Conservation (phyloP, 805 yeast genomes). For the Brettanomyces custersianus region DNA sequence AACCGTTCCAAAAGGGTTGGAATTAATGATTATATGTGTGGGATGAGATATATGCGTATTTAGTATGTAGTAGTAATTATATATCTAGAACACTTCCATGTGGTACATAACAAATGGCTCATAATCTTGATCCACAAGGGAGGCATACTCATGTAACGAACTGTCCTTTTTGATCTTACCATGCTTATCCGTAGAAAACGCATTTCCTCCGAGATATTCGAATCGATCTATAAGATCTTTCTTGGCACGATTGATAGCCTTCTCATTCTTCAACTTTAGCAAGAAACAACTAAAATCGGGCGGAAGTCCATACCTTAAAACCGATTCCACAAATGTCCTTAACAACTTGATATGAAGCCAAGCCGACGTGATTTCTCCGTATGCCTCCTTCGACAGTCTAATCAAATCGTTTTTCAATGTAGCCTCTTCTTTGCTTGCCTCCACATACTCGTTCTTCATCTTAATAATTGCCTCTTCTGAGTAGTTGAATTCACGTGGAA, state of each 20-base stretch:
- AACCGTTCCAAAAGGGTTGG: no score
- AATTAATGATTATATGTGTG: no score
- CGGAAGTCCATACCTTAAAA: constrained; percentile 93
- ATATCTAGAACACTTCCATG: constrained; percentile 29
- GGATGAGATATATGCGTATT: no score
- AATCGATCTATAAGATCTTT: constrained; percentile 62
- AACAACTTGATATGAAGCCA: constrained; percentile 89
- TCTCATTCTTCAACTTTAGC: constrained; percentile 34
- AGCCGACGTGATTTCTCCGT: constrained; percentile 69
- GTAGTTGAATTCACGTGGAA: constrained; percentile 86
- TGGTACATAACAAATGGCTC: constrained; percentile 91
- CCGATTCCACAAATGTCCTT: constrained; percentile 85
- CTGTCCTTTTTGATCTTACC: constrained; percentile 58
- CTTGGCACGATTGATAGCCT: constrained; percentile 48
- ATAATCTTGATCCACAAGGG: constrained; percentile 88
- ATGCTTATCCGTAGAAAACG: constrained; percentile 58
- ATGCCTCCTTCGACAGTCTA: constrained; percentile 84
- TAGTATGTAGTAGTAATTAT: no score
- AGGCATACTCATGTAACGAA: constrained; percentile 72
- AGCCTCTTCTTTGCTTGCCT: constrained; percentile 66
- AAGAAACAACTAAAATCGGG: constrained; percentile 66
- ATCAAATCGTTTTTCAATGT: constrained; percentile 67
- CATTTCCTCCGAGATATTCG: constrained; percentile 89
- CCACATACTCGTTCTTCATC: constrained; percentile 69
- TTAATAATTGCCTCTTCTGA: constrained; percentile 67